Percentiles rank a stretch among this genome's conserved stretches.
These are phyloP conservation scores for Backusella sp. DNA, from an alignment of 192 early-diverging fungal genomes.

Conservation along the genomic window DNA sequence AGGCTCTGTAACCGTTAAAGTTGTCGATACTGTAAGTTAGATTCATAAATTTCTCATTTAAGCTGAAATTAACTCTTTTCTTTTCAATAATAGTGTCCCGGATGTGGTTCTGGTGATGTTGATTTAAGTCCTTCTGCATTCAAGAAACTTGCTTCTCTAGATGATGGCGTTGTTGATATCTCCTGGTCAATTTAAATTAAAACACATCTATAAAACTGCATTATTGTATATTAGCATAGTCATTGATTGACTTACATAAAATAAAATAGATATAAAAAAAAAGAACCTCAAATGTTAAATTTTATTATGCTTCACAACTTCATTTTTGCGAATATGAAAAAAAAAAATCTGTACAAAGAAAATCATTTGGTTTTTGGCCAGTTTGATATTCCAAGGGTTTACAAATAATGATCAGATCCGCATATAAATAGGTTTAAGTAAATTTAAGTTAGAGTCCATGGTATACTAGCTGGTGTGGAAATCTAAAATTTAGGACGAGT, in stretches of 20 bases:
- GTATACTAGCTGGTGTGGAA: no score
- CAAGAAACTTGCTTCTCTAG: constrained; percentile 18
- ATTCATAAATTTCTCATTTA: no score
- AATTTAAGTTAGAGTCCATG: no score
- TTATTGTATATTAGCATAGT: neutral
- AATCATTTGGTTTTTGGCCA: no score
- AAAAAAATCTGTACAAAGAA: no score
- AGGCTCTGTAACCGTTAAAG: constrained; percentile 31
- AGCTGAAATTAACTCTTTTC: no score
- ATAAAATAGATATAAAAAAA: neutral
- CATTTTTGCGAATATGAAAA: no score
- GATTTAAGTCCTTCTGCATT: constrained; percentile 31
- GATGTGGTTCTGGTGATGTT: constrained; percentile 31
- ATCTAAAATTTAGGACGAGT: no score
- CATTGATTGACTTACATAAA: neutral
- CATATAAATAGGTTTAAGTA: no score
- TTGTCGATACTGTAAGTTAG: constrained; percentile 32
- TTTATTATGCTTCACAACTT: no score
- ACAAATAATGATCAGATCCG: no score
- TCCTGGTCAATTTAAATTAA: constrained; percentile 19
- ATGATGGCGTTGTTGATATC: constrained; percentile 17
- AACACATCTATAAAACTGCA: neutral
- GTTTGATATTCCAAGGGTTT: no score
- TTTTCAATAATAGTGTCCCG: constrained; percentile 30
- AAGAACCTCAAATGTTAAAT: neutral